A percentile compares a stretch with the other conserved stretches of the same genome.
These are phyloP conservation scores for Sugiyamaella lignohabitans DNA, from an alignment of 805 yeast species.

Conservation along the genomic window DNA sequence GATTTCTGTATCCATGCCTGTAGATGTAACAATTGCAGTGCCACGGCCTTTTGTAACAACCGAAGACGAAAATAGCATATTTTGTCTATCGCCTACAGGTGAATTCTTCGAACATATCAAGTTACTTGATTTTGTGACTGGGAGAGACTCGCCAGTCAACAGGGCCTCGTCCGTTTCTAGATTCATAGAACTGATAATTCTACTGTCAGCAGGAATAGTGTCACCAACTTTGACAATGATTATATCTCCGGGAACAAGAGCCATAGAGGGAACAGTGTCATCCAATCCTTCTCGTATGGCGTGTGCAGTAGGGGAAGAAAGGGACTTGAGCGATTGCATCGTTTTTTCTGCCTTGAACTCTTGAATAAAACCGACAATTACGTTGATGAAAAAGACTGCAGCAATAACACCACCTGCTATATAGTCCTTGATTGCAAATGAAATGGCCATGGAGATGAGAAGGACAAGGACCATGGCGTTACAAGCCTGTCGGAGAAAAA, in stretches of 20 bases:
- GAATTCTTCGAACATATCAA: slow-evolving; percentile 37
- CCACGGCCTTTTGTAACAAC: slow-evolving; percentile 72
- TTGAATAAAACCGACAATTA: slow-evolving; percentile 61
- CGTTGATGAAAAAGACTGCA: slow-evolving; percentile 57
- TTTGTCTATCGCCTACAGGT: slow-evolving; percentile 68
- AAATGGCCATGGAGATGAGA: slow-evolving; percentile 60
- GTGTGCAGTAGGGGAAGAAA: slow-evolving; percentile 65
- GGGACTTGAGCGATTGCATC: slow-evolving; percentile 62
- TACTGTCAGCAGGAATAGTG: slow-evolving; percentile 67
- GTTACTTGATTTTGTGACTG: slow-evolving; percentile 49
- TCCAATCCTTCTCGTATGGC: slow-evolving; percentile 58
- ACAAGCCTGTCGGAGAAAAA: slow-evolving; percentile 59
- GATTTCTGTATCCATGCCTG: slow-evolving; percentile 69
- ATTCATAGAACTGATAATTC: slow-evolving; percentile 52
- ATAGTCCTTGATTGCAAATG: slow-evolving; percentile 70
- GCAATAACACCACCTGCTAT: slow-evolving; percentile 78
- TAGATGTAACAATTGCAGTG: slow-evolving; percentile 56
- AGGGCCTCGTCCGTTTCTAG: slow-evolving; percentile 68
- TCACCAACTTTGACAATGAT: slow-evolving; percentile 62
- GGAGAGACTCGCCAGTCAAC: slow-evolving; percentile 60
- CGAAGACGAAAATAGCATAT: slow-evolving; percentile 65
- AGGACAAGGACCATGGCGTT: slow-evolving; percentile 76
- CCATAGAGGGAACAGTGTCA: slow-evolving; percentile 50
- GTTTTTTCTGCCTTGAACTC: slow-evolving; percentile 72
- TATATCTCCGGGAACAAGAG: slow-evolving; percentile 70